Evolutionary conservation across 2,329 filamentous ascomycete genomes (phyloP), one percentile per base, ranked within the genome.

Genomic region (Aspergillus aculeatinus): DNA sequence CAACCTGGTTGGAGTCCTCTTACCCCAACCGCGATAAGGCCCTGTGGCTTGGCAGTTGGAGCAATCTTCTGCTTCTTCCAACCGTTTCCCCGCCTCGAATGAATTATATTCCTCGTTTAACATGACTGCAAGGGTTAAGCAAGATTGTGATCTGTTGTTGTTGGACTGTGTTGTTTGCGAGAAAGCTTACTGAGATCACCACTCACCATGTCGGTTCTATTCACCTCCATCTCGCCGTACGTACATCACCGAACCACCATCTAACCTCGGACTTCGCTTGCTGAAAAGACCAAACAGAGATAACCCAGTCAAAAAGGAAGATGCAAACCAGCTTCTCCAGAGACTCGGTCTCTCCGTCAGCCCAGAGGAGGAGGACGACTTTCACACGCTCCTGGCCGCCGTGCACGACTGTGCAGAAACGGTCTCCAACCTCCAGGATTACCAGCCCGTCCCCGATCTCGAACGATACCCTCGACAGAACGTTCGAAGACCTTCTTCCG

Each of bases 321-420:
- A 80, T 60, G 79, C 74, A 1, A 70, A 78, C 33, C 65, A 68
- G 0, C 65, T 78, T 1, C 65, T 81, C 1, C 56, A 67, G 39
- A 68, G 72, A 6, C 67, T 81, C 3, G 77, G 77, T 6, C 60
- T 81, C 5, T 67, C 64, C 0, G 68, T 81, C 14, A 67, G 74
- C 5, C 64, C 72, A 0, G 67, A 73, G 12, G 77, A 81, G 44
- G 72, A 73, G 0, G 69, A 69, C 21, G 80, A 83, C 60, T 84
- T 82, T 59, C 72, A 79, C 21, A 76, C 77, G 10, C 75, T 84
- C 1, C 73, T 84, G 0, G 81, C 81, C 19, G 82, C 81, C 0
- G 77, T 83, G 0, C 81, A 84, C 58, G 81, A 84, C 56, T 81
- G 80, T 44, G 81, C 81, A 0, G 76, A 82, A 55, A 73, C 75